Base-by-base conservation (phyloP, 768 basidiomycete genomes). In the Mycena pura region DNA sequence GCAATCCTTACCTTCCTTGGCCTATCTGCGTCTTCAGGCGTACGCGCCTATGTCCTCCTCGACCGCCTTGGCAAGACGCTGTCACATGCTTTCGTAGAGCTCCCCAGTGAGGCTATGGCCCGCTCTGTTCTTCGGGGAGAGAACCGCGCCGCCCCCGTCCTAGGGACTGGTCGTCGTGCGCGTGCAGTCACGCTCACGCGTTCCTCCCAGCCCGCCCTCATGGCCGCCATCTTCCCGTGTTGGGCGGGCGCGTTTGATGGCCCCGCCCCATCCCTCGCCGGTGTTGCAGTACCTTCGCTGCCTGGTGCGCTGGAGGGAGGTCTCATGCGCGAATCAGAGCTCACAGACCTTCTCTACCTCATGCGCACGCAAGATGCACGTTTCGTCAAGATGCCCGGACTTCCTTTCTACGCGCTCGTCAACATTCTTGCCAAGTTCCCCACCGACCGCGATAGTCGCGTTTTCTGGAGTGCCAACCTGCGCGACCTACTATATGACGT, bases 161-260 rank as follows among this genome's bases (percentile, higher is more conserved):
- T 95, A 13, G 93, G 93, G 31, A 83, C 81, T 61, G 93, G 93
- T 36, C 86, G 85, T 63, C 81, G 93, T 41, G 91, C 92, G 7
- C 83, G 93, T 10, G 91, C 91, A 24, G 93, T 95, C 31, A 94
- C 92, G 11, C 82, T 95, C 41, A 95, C 93, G 3, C 80, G 89
- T 57, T 91, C 89, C 64, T 84, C 84, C 17, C 91, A 93, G 70
- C 88, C 87, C 65, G 92, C 93, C 67, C 79, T 95, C 25, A 93
- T 93, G 93, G 77, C 82, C 56, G 88, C 92, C 88, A 70, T 95
- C 7, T 95, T 94, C 76, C 92, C 92, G 3, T 83, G 81, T 10
- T 95, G 93, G 92, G 84, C 83, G 60, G 92, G 92, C 6, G 77
- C 78, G 15, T 95, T 93, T 71, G 84, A 87, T 58, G 87, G 88